These are phyloP conservation scores for Aphanocladium album DNA, from an alignment of 2,329 filamentous ascomycete genomes.

Conservation along the genomic window DNA sequence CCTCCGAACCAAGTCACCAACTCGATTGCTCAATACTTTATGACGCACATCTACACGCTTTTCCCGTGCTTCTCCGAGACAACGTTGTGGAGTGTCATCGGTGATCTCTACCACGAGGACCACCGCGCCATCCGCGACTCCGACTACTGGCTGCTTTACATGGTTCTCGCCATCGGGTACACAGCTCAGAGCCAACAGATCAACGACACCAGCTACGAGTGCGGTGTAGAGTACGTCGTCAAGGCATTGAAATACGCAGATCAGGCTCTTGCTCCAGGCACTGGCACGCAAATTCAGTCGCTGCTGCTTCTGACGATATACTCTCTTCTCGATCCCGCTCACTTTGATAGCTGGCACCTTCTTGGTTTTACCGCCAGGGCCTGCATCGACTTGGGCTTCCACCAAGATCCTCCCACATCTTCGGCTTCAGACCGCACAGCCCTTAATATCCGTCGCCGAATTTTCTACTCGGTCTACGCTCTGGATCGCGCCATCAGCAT, in stretches of 20 bases:
- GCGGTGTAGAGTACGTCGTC: constrained; percentile 52
- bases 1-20: constrained; percentile 66
- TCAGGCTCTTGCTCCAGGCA: constrained; percentile 77
- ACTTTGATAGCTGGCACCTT: constrained; percentile 92
- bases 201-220: constrained; percentile 57
- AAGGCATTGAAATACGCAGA: constrained; percentile 73
- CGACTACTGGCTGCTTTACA: constrained; percentile 81
- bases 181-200: constrained; percentile 66
- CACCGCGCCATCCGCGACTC: constrained; percentile 57
- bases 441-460: constrained; percentile 71
- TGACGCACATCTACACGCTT: constrained; percentile 73
- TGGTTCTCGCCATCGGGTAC: constrained; percentile 82
- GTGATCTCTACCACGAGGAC: constrained; percentile 73
- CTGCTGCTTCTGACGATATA: constrained; percentile 83
- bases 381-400: constrained; percentile 83
- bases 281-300: constrained; percentile 80
- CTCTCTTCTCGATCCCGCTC: constrained; percentile 80
- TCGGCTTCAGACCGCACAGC: constrained; percentile 61
- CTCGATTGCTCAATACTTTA: constrained; percentile 73
- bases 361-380: constrained; percentile 86
- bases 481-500: constrained; percentile 86
- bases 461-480: constrained; percentile 88
- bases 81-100: constrained; percentile 68
- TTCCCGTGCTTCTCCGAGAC: constrained; percentile 82
- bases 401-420: constrained; percentile 79